These are phyloP conservation scores for Vitis hybrid DNA, from an alignment of 177 flowering plant species.

Conservation along the genomic window DNA sequence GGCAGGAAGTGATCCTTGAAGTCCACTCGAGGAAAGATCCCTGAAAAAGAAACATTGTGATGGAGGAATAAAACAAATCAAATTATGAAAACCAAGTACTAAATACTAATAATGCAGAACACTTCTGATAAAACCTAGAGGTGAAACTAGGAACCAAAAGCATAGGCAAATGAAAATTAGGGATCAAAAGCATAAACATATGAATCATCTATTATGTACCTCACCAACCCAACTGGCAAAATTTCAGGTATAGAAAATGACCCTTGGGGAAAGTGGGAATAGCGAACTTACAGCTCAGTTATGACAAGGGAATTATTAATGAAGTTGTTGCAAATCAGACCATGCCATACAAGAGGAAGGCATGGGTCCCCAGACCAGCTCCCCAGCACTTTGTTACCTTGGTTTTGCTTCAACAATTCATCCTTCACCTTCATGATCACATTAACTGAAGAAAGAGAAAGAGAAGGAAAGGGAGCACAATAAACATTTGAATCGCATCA, in stretches of 20 bases:
- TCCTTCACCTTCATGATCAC: conserved; percentile 42
- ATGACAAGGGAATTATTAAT: conserved; percentile 35
- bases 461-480: neutral
- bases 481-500: neutral
- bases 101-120: neutral
- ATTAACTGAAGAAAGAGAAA: conserved; percentile 30
- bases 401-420: conserved; percentile 44
- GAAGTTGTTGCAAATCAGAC: conserved; percentile 38
- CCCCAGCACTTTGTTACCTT: conserved; percentile 30
- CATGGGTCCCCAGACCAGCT: conserved; percentile 82
- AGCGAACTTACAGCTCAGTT: conserved; percentile 47
- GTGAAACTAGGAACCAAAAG: neutral
- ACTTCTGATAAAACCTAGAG: neutral
- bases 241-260: too few relatives aligned
- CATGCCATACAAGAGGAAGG: conserved; percentile 53
- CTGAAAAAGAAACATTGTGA: conserved; percentile 30
- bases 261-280: neutral
- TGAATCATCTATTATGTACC: too few relatives aligned
- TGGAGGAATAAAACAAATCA: neutral
- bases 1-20: conserved; percentile 51
- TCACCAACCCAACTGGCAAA: too few relatives aligned
- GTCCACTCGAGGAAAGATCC: conserved; percentile 43
- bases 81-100: neutral
- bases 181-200: neutral
- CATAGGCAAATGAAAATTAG: neutral